These are phyloP conservation scores for Pichia cephalocereana DNA, from an alignment of 805 yeast species.

Conservation along the genomic window DNA sequence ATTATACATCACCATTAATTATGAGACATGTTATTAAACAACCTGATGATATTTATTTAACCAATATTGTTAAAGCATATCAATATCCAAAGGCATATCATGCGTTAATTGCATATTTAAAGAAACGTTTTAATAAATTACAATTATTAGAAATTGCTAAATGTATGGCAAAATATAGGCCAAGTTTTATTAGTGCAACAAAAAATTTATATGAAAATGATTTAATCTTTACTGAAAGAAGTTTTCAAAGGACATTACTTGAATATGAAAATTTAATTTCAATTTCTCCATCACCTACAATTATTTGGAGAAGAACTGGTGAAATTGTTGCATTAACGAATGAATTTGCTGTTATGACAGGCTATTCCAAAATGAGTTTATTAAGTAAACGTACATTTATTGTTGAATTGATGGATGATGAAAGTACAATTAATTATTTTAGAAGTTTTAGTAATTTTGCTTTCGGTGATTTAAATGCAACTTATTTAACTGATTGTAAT, in stretches of 20 bases:
- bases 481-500: slow-evolving; percentile 43
- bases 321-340: slow-evolving; percentile 74
- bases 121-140: slow-evolving; percentile 36
- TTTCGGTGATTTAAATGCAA: slow-evolving; percentile 53
- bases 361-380: slow-evolving; percentile 49
- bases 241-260: slow-evolving; percentile 45
- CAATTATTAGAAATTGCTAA: slow-evolving; percentile 38
- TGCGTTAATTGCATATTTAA: slow-evolving; percentile 46
- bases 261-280: slow-evolving; percentile 48
- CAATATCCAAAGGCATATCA: slow-evolving; percentile 59
- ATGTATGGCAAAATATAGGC: slow-evolving; percentile 58
- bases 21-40: slow-evolving; percentile 47
- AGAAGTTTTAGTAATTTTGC: slow-evolving; percentile 63
- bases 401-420: slow-evolving; percentile 77
- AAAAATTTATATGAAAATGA: slow-evolving; percentile 66
- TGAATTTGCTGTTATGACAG: slow-evolving; percentile 63
- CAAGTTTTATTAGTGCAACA: slow-evolving; percentile 70
- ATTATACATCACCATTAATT: slow-evolving; percentile 48
- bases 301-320: slow-evolving; percentile 81
- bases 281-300: slow-evolving; percentile 68
- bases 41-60: slow-evolving; percentile 40
- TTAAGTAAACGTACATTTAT: slow-evolving; percentile 56
- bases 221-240: slow-evolving; percentile 50
- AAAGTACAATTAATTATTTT: slow-evolving; percentile 63
- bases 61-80: slow-evolving; percentile 36